Evolutionary conservation across 768 basidiomycete species (phyloP), one percentile per base, ranked within the genome.

Genomic region (Punctularia strigosozonata): DNA sequence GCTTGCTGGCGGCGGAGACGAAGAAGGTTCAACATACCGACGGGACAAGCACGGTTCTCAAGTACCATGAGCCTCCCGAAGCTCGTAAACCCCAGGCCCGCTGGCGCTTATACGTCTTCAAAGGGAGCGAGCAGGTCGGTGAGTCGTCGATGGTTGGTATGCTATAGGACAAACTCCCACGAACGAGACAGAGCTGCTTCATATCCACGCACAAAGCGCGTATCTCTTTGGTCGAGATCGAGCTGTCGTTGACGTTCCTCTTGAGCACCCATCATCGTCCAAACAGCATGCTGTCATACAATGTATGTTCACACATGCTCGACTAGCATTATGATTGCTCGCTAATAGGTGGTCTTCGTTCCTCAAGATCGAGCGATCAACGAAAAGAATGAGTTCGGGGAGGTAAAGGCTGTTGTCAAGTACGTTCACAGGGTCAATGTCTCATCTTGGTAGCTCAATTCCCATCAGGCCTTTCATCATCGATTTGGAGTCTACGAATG

Each of bases 11-110:
- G 1, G 94, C 94, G 4, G 95, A 87, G 52, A 98, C 95, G 2
- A 98, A 99, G 53, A 90, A 87, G 1, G 80, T 92, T 31, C 72
- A 74, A 46, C 69, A 75, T 23, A 62, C 65, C 5, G 79, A 87
- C 52, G 88, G 85, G n/a, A 74, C 74, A 37, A 78, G 66, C 49
- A 80, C 83, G 5, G 75, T 95, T 31, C 66, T 99, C 45, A 99
- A 98, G 59, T 99, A 99, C 57, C 92, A 98, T 45, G 95, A 99
- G 58, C 95, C 95, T 13, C 91, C 95, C 5, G 95, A 99, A 66
- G 95, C 94, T 21, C 67, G 95, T 47, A 97, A 92, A 54, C 94
- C 95, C 7, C 61, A 69, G 4, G 59, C 84, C 24, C 84, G 86
- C 14, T 98, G 95, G 95, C 69, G 95, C 54, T 54, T 99, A 44